A percentile compares a stretch with the other conserved stretches of the same genome.
Conservation (phyloP, 495 filamentous ascomycete species). For the Pseudevernia furfuracea region DNA sequence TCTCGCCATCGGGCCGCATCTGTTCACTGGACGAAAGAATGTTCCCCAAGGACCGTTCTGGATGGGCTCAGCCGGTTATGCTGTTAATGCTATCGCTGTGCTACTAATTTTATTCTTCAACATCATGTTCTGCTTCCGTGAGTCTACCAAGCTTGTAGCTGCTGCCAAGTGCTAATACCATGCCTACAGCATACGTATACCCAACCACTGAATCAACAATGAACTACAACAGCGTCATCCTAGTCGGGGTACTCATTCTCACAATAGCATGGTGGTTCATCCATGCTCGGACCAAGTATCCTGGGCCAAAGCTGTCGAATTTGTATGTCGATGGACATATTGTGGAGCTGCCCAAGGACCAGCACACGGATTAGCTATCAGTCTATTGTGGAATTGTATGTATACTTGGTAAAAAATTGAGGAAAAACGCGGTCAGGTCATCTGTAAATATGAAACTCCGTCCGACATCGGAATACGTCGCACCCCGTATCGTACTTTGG, state of each 20-base stretch:
- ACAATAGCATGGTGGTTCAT: conserved; percentile 54
- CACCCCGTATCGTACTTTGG: too few species aligned
- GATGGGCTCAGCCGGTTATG: conserved; percentile 54
- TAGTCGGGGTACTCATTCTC: conserved; percentile 41
- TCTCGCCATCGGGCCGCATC: conserved; percentile 65
- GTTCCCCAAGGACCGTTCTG: conserved; percentile 63
- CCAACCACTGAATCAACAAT: conserved; percentile 50
- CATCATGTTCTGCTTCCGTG: conserved; percentile 70
- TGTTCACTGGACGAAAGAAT: conserved; percentile 55
- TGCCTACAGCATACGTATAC: conserved; percentile 39
- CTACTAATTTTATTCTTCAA: conserved; percentile 62
- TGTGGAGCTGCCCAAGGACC: conserved; percentile 17
- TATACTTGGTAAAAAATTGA: not conserved
- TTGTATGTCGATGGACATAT: conserved; percentile 34
- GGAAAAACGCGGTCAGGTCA: not conserved
- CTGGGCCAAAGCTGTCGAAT: conserved; percentile 48
- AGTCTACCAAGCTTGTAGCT: not conserved
- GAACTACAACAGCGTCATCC: conserved; percentile 66
- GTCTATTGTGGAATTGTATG: not conserved
- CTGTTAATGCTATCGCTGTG: conserved; percentile 52
- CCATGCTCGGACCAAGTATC: conserved; percentile 47
- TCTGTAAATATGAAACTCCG: not conserved
- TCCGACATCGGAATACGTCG: too few species aligned
- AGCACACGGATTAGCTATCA: conserved; percentile 8
- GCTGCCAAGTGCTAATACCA: not conserved